Conservation (phyloP, 1,139 yeast species). For the Pichia sp. region DNA sequence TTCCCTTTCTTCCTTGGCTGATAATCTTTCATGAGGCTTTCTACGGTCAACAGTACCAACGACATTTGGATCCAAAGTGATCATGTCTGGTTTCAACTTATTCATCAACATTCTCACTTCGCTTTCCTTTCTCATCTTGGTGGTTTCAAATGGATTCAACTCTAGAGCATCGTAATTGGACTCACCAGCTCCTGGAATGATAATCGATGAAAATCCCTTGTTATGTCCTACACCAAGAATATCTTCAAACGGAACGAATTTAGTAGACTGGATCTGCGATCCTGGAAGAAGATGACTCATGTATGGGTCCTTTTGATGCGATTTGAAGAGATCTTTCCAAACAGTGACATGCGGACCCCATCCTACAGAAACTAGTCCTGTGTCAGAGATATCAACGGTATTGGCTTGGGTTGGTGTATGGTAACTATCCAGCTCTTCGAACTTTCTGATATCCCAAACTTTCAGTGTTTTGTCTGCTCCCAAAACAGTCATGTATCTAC, state of each 20-base stretch:
- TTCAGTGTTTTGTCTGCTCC: conserved; percentile 82
- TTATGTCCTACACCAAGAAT: conserved; percentile 82
- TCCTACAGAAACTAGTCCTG: conserved; percentile 78
- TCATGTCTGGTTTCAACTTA: conserved; percentile 88
- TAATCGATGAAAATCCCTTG: conserved; percentile 67
- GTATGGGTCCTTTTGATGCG: conserved; percentile 68
- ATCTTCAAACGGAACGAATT: conserved; percentile 94
- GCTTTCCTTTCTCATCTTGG: conserved; percentile 87
- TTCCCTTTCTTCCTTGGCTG: conserved; percentile 50
- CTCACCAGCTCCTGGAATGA: conserved; percentile 97
- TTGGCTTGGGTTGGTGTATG: conserved; percentile 82
- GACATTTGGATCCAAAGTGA: conserved; percentile 78
- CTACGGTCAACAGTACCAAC: conserved; percentile 80
- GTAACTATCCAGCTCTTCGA: conserved; percentile 64
- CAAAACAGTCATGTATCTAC: conserved; percentile 88
- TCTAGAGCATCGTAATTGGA: conserved; percentile 96
- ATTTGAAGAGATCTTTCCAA: conserved; percentile 70
- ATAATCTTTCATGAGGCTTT: conserved; percentile 54
- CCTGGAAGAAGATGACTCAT: conserved; percentile 88
- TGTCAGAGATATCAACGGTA: conserved; percentile 73
- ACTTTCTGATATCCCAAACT: conserved; percentile 89
- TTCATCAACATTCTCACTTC: conserved; percentile 84
- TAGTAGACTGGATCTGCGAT: conserved; percentile 55
- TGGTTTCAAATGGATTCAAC: conserved; percentile 84
- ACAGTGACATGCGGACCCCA: conserved; percentile 94